Conservation (phyloP, 139 green algal species). For the Coelastrella sp. region DNA sequence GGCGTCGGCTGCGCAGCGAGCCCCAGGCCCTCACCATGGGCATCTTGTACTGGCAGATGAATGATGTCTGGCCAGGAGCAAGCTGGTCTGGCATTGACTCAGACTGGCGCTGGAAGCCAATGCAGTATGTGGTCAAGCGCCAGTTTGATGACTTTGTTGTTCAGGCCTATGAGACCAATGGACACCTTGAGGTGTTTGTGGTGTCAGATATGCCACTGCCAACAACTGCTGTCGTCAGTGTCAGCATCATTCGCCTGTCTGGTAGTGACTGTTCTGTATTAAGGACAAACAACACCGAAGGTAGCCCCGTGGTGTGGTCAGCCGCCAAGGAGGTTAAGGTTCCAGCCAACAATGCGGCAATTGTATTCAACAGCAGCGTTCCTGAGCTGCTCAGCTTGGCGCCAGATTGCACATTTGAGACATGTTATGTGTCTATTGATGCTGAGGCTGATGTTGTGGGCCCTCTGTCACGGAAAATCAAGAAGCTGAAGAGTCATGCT, state of each 20-base stretch:
- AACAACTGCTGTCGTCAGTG: background rate
- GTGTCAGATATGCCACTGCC: conserved; percentile 30
- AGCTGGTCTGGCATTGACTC: conserved; percentile 76
- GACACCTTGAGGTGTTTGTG: conserved; percentile 39
- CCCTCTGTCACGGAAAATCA: background rate
- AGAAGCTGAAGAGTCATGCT: background rate
- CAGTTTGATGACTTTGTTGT: conserved; percentile 45
- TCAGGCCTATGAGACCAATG: conserved; percentile 39
- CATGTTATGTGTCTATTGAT: conserved; percentile 30
- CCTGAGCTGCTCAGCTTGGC: background rate
- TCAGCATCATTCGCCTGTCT: conserved; percentile 24
- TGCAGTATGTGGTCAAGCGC: conserved; percentile 52
- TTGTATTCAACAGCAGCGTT: conserved; percentile 32
- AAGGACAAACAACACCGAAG: background rate
- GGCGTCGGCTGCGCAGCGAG: conserved; percentile 47
- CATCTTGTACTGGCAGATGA: conserved; percentile 59
- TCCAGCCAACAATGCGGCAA: conserved; percentile 28
- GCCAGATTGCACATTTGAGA: conserved; percentile 7
- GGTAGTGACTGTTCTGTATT: background rate
- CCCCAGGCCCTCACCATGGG: conserved; percentile 49
- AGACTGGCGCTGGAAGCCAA: conserved; percentile 68
- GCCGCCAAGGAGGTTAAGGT: conserved; percentile 1
- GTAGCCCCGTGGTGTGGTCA: background rate
- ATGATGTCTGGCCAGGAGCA: conserved; percentile 66
- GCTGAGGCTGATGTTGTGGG: conserved; percentile 1